Evolutionary conservation across 2,329 filamentous ascomycete genomes (phyloP).

Genomic region (Claviceps sp.): DNA sequence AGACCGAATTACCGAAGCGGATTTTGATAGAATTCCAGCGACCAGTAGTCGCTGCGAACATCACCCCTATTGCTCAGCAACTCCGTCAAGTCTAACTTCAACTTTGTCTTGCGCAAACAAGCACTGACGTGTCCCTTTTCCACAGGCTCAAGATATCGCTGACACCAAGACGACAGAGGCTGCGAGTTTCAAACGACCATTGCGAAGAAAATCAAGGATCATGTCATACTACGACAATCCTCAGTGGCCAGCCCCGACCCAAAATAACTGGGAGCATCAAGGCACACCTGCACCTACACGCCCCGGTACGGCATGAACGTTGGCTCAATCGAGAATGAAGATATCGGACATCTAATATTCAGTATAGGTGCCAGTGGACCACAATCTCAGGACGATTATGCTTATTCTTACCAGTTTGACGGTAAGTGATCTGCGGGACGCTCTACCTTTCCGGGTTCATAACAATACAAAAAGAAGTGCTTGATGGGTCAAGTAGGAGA

Average conservation of each 20-base stretch:
- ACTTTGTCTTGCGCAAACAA: background rate
- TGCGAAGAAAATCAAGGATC: conserved; percentile 1
- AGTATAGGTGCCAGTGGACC: conserved; percentile 59
- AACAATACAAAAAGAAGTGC: background rate
- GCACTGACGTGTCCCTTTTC: background rate
- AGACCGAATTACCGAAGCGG: background rate
- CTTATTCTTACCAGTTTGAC: conserved; percentile 81
- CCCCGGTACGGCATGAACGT: conserved; percentile 19
- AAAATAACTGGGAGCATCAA: conserved; percentile 34
- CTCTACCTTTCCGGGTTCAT: background rate
- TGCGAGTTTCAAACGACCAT: background rate
- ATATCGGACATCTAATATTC: conserved; percentile 4
- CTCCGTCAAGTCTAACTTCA: background rate
- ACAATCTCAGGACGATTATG: conserved; percentile 60
- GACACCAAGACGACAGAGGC: background rate
- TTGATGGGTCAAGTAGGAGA: background rate
- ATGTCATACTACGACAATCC: conserved; percentile 35
- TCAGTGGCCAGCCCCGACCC: conserved; percentile 23
- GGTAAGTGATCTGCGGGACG: conserved; percentile 42
- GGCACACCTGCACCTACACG: conserved; percentile 27
- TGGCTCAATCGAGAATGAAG: background rate
- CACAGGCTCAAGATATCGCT: background rate
- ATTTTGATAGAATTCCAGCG: background rate
- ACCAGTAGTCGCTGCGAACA: background rate
- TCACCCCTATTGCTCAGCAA: background rate